Evolutionary conservation across 2,329 filamentous ascomycete species (phyloP), one percentile per base, ranked within the genome.

Genomic region (Periconia sp.): DNA sequence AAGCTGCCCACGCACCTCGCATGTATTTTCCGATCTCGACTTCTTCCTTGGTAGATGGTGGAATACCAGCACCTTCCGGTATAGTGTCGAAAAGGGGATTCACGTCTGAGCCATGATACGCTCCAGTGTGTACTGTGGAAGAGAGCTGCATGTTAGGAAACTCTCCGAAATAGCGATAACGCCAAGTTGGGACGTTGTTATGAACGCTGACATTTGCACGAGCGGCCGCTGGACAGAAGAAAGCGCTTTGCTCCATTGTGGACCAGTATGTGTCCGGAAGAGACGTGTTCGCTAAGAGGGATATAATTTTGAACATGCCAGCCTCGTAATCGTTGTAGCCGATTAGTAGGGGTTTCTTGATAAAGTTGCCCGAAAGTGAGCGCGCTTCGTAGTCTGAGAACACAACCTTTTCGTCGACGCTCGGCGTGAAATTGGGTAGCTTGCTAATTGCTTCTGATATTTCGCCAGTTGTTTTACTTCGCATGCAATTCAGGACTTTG

Each of bases 101-200:
- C 10, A 71, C 50, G 32, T 72, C 70, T 15, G 59, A 56, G 5
- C 58, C 64, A 32, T 73, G 70, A 37, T 71, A 73, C 10, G 69
- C 64, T 3, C 60, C 66, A 38, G 65, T 61, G 36, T 67, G 66
- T 31, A 39, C 51, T 11, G 55, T 43, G 5, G 52, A 48, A 9
- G 63, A 65, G 3, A 70, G 54, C 6, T 64, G 56, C 12, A 68
- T 51, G 29, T 69, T 69, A 13, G 59, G 56, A 52, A 61, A 70
- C 38, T 68, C 63, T 4, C 65, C 70, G 17, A 61, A 54, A 43
- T 69, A 72, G 12, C 65, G 54, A 36, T 70, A 73, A 8, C 68
- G 61, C 56, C 64, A 73, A 1, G 67, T 70, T 1, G 65, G 57
- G 0, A 72, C 56, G 11, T 52, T 48, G 21, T 59, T 40, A 18